Base-by-base conservation (phyloP, 768 basidiomycete species). In the Trametes cinnabarina region DNA sequence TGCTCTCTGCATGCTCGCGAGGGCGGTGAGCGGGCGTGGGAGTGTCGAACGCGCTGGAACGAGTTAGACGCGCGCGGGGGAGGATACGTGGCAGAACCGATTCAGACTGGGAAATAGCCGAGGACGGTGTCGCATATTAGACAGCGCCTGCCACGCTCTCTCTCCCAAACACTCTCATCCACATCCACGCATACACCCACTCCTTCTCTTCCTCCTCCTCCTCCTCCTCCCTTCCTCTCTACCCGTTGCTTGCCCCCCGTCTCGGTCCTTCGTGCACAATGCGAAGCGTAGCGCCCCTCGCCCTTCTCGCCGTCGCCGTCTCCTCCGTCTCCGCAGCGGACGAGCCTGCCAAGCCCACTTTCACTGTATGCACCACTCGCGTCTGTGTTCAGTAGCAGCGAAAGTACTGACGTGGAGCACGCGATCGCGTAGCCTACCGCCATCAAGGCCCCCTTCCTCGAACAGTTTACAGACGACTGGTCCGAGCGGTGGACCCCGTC, bases 401-500 rank as follows among this genome's bases (percentile, higher is more conserved):
- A 15, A 41, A 28, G 4, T 30, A 3, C 58, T 52, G 51, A 55
- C 59, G 52, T 51, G 34, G 32, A 40, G 57, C 32, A 30, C 42
- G 54, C 58, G 26, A 44, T 61, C 59, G 20, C 37, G 48, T 58
- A 96, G 94, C 76, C 85, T 49, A 89, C 94, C 49, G 72, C 77
- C 53, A 77, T 97, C 76, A 86, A 87, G 68, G 94, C 89, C 6
- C 87, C 92, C 40, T 98, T 98, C 79, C 68, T 99, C 63, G 97
- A 99, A 74, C 97, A 99, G 73, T 99, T 98, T 82, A 90, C 87
- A 17, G 85, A 87, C 47, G 88, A 91, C 75, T 96, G 94, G 88
- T 69, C 86, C 12, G 80, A 88, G 62, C 90, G 95, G 55, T 99
- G 97, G 96, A 94, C 92, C 49, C 87, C 95, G 35, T 98, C 95